Conservation (phyloP, 2,329 filamentous ascomycete genomes). For the Trichoderma koningiopsis region DNA sequence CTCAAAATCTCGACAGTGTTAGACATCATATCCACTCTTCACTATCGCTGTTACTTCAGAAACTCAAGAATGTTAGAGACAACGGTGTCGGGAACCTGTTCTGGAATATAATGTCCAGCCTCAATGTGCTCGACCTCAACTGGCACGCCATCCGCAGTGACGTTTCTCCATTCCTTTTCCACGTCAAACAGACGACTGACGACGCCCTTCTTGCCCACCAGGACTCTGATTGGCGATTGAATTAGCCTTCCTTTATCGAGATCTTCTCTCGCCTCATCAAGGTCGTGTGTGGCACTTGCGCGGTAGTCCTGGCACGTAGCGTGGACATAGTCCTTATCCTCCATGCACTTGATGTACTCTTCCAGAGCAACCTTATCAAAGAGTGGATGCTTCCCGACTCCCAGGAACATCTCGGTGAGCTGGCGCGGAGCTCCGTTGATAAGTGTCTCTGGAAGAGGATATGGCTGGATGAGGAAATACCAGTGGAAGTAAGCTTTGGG, state of each 20-base stretch:
- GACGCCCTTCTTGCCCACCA: slow-evolving; percentile 54
- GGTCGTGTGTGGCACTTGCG: slow-evolving; percentile 53
- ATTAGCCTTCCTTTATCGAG: slow-evolving; percentile 47
- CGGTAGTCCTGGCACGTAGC: slow-evolving; percentile 60
- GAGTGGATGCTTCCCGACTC: slow-evolving; percentile 31
- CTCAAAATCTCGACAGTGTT: too few species aligned
- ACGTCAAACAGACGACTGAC: slow-evolving; percentile 54
- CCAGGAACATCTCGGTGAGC: slow-evolving; percentile 48
- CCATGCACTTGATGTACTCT: slow-evolving; percentile 46
- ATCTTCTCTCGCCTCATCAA: slow-evolving; percentile 53
- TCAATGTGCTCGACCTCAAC: slow-evolving; percentile 48
- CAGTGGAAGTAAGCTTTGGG: slow-evolving; percentile 59
- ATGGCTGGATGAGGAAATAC: slow-evolving; percentile 58
- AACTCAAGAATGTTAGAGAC: slow-evolving; percentile 30
- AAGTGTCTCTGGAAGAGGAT: slow-evolving; percentile 54
- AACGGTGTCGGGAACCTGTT: slow-evolving; percentile 53
- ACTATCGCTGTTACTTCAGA: not conserved
- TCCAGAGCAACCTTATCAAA: slow-evolving; percentile 38
- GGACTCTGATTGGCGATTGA: slow-evolving; percentile 48
- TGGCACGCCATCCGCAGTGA: slow-evolving; percentile 40
- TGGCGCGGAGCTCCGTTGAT: slow-evolving; percentile 42
- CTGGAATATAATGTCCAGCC: slow-evolving; percentile 53
- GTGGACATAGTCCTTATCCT: slow-evolving; percentile 46
- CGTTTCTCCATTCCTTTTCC: slow-evolving; percentile 53
- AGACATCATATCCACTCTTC: not conserved